phyloP scores from a whole-genome alignment of 495 filamentous ascomycete species.

The Baudoinia panamericana region DNA sequence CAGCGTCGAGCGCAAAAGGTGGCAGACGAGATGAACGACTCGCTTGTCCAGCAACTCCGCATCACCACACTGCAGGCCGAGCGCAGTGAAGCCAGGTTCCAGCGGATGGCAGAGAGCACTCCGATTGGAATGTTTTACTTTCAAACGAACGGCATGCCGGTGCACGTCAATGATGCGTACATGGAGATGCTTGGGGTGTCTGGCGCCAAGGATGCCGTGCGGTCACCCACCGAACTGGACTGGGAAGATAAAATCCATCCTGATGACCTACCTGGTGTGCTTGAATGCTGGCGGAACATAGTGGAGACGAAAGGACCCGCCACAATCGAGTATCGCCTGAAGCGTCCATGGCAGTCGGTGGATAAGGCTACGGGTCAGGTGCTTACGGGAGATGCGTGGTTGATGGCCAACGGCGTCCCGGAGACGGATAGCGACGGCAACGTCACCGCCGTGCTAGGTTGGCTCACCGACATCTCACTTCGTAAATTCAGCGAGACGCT shows the following conservation, averaged over 20 bases:
- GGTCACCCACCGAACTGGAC: conserved; percentile 32
- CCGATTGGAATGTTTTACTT: conserved; percentile 54
- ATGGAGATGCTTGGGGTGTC: conserved; percentile 48
- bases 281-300: conserved; percentile 41
- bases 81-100: conserved; percentile 55
- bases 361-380: conserved; percentile 37
- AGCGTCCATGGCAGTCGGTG: conserved; percentile 35
- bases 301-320: conserved; percentile 42
- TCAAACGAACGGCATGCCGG: conserved; percentile 43
- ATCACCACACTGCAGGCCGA: conserved; percentile 51
- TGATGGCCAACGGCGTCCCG: conserved; percentile 54
- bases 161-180: conserved; percentile 59
- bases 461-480: conserved; percentile 31
- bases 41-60: conserved; percentile 52
- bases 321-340: conserved; percentile 55
- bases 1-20: conserved; percentile 54
- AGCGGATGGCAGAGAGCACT: conserved; percentile 55
- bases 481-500: conserved; percentile 41
- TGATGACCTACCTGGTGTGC: conserved; percentile 42
- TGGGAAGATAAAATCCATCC: conserved; percentile 54
- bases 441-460: conserved; percentile 55
- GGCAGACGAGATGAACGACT: conserved; percentile 49
- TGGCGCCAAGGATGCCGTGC: conserved; percentile 23
- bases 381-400: conserved; percentile 50
- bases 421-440: conserved; percentile 41